These are phyloP conservation scores for Colletotrichum cuscutae DNA, from an alignment of 2,329 filamentous ascomycete genomes.

Conservation along the genomic window DNA sequence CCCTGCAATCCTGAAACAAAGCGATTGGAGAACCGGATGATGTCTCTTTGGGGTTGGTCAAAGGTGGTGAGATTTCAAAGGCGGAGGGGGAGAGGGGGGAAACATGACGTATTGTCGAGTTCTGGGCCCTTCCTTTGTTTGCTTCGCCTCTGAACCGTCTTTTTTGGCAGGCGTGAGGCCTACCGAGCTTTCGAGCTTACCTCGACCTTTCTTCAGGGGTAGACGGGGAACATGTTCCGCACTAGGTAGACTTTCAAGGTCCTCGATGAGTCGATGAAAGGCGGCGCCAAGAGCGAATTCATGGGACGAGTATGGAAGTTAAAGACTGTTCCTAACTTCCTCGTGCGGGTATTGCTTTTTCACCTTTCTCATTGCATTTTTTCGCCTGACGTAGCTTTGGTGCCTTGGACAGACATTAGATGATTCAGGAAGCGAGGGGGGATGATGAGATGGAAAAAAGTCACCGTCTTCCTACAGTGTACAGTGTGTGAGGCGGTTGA, in stretches of 20 bases:
- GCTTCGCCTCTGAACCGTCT: background rate
- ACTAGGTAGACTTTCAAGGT: background rate
- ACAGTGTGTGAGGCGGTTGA: background rate
- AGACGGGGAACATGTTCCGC: slow-evolving; percentile 3
- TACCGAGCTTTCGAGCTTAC: background rate
- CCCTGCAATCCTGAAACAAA: slow-evolving; percentile 13
- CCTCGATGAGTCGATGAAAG: background rate
- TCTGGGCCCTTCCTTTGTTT: slow-evolving; percentile 6
- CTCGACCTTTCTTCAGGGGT: background rate
- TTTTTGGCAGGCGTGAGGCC: background rate
- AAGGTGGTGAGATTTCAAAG: background rate
- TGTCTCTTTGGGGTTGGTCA: background rate
- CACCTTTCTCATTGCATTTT: background rate
- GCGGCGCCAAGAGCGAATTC: background rate
- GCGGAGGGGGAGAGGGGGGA: background rate
- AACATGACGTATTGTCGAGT: slow-evolving; percentile 7
- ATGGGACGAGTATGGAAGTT: slow-evolving; percentile 11
- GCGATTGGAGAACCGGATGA: slow-evolving; percentile 7
- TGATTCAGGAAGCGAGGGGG: background rate
- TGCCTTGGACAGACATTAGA: slow-evolving; percentile 4
- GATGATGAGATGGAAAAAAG: background rate
- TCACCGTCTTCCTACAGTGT: background rate
- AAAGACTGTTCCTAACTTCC: background rate
- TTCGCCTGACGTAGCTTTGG: background rate
- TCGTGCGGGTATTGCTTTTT: background rate